A percentile compares a stretch with the other conserved stretches of the same genome.
Conservation (phyloP, 163 green algal genomes). For the Scenedesmus sp. region DNA sequence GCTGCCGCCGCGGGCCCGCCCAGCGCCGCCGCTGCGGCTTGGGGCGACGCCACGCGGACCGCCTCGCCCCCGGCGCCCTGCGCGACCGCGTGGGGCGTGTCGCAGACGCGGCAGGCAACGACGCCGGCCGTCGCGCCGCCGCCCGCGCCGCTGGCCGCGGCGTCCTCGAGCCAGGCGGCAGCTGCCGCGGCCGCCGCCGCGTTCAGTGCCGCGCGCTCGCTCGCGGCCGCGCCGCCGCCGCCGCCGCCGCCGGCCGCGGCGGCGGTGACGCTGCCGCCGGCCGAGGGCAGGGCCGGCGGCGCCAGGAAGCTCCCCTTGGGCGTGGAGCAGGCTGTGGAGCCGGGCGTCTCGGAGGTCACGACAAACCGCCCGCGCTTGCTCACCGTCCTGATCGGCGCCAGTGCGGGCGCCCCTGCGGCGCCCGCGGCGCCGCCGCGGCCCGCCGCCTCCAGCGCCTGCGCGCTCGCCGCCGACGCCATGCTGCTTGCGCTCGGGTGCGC, state of each 20-base stretch:
- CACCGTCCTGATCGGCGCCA: constrained; percentile 34
- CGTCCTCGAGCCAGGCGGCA: constrained; percentile 25
- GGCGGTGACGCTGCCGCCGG: background rate
- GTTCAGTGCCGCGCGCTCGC: background rate
- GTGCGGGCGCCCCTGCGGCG: background rate
- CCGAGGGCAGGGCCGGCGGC: too few relatives aligned
- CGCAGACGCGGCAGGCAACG: constrained; percentile 20
- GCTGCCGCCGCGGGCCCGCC: background rate
- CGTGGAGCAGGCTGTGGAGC: constrained; percentile 31
- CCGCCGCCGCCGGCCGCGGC: background rate
- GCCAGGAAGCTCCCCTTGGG: background rate
- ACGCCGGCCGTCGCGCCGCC: background rate
- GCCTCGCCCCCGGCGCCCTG: too few relatives aligned
- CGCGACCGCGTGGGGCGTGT: constrained; percentile 9
- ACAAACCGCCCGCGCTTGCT: constrained; percentile 27
- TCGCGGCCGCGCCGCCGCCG: background rate
- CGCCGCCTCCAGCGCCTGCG: background rate
- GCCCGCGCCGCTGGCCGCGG: background rate
- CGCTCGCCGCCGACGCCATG: background rate
- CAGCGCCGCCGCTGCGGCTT: background rate
- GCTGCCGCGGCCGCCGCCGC: constrained; percentile 14
- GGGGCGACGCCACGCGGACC: background rate
- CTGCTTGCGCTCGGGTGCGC: too few relatives aligned
- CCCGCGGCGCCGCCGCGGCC: background rate
- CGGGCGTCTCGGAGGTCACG: constrained; percentile 18